Base-by-base conservation (phyloP, 108 stramenopile genomes). In the Cylindrotheca closterium region DNA sequence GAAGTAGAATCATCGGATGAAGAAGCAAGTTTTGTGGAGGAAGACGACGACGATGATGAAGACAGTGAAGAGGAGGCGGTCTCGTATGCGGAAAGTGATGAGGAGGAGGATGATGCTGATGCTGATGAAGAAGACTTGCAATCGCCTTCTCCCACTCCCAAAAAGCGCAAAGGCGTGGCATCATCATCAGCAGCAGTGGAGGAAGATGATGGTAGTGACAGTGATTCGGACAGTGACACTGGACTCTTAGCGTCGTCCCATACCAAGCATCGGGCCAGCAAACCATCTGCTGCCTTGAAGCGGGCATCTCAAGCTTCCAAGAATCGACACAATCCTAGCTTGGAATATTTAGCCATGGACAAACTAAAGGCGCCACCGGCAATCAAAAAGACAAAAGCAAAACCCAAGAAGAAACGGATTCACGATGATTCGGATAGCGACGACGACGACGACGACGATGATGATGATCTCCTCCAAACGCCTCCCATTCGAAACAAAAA, bases 101-200 rank as follows among this genome's bases (percentile, higher is more conserved):
- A 78, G 23, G 86, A 83, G 45, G 84, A 84, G 31, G 60, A 78
- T 55, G 80, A 78, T 47, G 91, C 91, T n/a, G n/a, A n/a, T n/a
- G n/a, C n/a, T n/a, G n/a, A n/a, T n/a, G n/a, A n/a, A n/a, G n/a
- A n/a, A n/a, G n/a, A n/a, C n/a, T n/a, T 42, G 7, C 37, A 7
- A 42, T 42, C 37, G 15, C 37, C 37, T 15, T 10, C 7, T 10
- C 10, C 37, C 37, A 15, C 37, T 15, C 7, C 37, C 37, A 42
- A 7, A 7, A 15, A 7, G 10, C 10, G 10, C 37, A 15, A 7
- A 42, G 15, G 7, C 10, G 15, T 42, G 15, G 15, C 37, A 42
- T 10, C 7, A 15, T 10, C 7, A 42, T 42, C 37, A 42, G 7
- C 37, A 42, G 7, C 37, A 7, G 15, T 10, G 37, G 37, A 42